Base-by-base conservation (phyloP, 1,284 basidiomycete species). In the Microbotryomycetes sp. region DNA sequence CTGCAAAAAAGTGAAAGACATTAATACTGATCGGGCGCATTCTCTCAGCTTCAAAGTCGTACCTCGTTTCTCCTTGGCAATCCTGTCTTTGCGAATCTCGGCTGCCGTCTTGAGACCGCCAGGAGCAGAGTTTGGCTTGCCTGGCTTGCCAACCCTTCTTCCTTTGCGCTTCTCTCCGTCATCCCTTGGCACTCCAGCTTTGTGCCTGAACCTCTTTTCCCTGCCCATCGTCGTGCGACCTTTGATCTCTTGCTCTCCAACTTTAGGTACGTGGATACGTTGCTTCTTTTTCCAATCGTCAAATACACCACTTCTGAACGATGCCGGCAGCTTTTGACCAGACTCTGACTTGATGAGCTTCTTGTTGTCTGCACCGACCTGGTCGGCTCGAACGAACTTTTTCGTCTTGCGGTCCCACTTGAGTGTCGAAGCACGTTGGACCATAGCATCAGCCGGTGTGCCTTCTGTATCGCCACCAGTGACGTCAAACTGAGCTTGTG, bases 391-490 rank as follows among this genome's bases (percentile, higher is more conserved):
- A 46, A 96, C 80, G 69, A 97, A 97, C 72, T 89, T 91, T 75
- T 97, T 97, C 78, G 91, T 94, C 78, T 94, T 97, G 70, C 89
- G 87, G 76, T 97, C 93, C 96, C 96, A 99, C 30, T 78, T 84
- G 61, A 87, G 73, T 62, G 80, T 81, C 64, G 80, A 79, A 50
- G 85, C 83, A 51, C 82, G 85, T 59, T 86, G 85, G 60, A 85
- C 83, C 60, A 83, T 81, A 15, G 82, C 79, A 29, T 81, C 80
- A 54, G 73, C 59, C 23, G 78, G 18, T 76, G 76, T 46, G 81
- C 84, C 65, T 45, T 69, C 67, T 21, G 64, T 69, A 53, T 92
- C 89, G 69, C 97, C 94, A 13, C 84, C 85, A 2, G 83, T 81
- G 16, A 99, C 80, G 73, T 97, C 92, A 65, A 97, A 90, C 0